A percentile compares a stretch with the other conserved stretches of the same genome.
Conservation (phyloP, 257 asterid genomes). For the Voacanga thouarsii region DNA sequence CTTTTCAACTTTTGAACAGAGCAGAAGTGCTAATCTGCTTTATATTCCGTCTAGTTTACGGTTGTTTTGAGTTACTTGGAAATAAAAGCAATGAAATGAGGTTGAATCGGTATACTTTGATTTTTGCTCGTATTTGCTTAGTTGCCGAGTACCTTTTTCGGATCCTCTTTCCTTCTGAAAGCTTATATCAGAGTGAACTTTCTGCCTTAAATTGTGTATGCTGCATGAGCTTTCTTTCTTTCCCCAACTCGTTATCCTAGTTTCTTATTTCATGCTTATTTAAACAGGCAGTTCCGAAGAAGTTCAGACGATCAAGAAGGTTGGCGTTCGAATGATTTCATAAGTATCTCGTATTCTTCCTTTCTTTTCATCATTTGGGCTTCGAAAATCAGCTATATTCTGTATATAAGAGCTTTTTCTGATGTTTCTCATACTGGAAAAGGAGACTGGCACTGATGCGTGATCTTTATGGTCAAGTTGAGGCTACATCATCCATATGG, state of each 20-base stretch:
- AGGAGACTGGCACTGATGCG: slow-evolving; percentile 19
- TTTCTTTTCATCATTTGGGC: neutral
- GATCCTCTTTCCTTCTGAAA: neutral
- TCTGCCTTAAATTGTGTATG: neutral
- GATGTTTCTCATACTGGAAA: slow-evolving; percentile 25
- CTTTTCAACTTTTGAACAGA: no score
- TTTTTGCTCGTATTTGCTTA: neutral
- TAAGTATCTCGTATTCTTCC: neutral
- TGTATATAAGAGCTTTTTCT: neutral
- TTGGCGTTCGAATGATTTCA: neutral
- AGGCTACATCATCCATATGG: slow-evolving; percentile 28
- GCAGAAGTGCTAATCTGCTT: neutral
- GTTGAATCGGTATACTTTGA: no score
- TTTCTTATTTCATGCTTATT: neutral
- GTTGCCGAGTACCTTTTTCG: neutral
- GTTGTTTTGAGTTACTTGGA: neutral
- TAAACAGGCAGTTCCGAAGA: slow-evolving; percentile 19
- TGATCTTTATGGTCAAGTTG: slow-evolving; percentile 22
- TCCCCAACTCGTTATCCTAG: neutral
- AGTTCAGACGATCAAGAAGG: slow-evolving; percentile 17
- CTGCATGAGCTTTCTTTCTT: slow-evolving; percentile 4
- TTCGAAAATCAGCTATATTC: slow-evolving; percentile 8
- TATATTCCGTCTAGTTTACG: neutral
- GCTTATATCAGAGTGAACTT: neutral
- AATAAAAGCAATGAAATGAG: neutral